phyloP scores from a whole-genome alignment of 2,329 filamentous ascomycete species.

The Apiospora kogelbergensis region DNA sequence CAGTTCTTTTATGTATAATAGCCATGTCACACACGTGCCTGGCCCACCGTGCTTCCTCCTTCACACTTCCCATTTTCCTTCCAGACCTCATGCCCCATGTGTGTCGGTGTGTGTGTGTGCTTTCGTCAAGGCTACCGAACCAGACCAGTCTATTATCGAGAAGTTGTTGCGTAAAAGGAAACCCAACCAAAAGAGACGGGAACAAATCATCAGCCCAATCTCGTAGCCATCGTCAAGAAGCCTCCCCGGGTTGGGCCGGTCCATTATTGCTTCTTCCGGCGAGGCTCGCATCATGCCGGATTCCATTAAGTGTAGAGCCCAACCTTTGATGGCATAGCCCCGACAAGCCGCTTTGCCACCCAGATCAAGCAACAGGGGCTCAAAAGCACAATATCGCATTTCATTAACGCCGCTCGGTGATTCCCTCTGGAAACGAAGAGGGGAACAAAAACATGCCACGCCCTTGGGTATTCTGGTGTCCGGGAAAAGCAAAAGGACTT shows the following conservation, averaged over 20 bases:
- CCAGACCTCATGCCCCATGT: constrained; percentile 9
- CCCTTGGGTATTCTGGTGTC: constrained; percentile 27
- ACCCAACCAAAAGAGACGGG: not conserved
- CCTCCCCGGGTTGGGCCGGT: not conserved
- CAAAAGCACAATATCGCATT: constrained; percentile 9
- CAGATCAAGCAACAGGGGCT: not conserved
- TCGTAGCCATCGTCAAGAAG: not conserved
- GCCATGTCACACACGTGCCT: not conserved
- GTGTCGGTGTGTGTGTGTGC: not conserved
- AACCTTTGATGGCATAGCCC: not conserved
- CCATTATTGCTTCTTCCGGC: not conserved
- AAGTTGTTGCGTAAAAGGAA: not conserved
- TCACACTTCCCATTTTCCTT: not conserved
- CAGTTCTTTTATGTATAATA: not conserved
- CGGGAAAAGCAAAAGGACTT: constrained; percentile 20
- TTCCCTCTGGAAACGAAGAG: constrained; percentile 12
- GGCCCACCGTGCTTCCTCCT: not conserved
- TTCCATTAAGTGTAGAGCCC: constrained; percentile 5
- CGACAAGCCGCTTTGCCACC: not conserved
- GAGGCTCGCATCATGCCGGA: constrained; percentile 8
- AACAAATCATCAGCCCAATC: not conserved
- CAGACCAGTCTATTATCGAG: constrained; percentile 12
- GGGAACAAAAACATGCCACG: constrained; percentile 18
- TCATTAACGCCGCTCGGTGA: constrained; percentile 12
- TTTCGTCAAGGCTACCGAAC: constrained; percentile 12